phyloP scores from a whole-genome alignment of 208 protist genomes.

The Angomonas deanei region DNA sequence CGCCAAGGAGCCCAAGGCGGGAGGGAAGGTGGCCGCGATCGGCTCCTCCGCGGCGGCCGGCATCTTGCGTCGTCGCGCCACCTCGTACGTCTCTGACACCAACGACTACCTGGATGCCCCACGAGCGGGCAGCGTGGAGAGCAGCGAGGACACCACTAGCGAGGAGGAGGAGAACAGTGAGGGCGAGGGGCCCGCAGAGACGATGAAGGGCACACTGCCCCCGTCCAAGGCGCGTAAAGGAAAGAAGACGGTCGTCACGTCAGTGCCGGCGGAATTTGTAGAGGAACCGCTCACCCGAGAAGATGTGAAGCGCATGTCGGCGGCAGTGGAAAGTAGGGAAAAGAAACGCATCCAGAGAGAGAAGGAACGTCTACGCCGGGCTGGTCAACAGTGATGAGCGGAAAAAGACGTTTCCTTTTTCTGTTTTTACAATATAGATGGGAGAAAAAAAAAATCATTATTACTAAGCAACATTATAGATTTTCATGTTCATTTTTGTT shows the following conservation, averaged over 20 bases:
- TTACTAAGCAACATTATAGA: background rate
- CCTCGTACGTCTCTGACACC: background rate
- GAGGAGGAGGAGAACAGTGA: too few relatives aligned
- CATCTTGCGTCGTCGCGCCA: background rate
- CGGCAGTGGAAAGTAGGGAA: conserved; percentile 27
- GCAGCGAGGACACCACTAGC: background rate
- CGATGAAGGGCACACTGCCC: background rate
- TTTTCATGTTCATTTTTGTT: background rate
- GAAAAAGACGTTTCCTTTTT: background rate
- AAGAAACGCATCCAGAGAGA: conserved; percentile 15
- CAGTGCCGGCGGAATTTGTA: background rate
- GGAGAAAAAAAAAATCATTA: background rate
- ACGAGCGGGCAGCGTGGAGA: too few relatives aligned
- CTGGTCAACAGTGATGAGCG: background rate
- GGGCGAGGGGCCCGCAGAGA: background rate
- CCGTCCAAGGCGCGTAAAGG: background rate
- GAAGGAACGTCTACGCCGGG: conserved; percentile 3
- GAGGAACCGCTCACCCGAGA: conserved; percentile 50
- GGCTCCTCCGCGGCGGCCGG: background rate
- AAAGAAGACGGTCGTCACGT: background rate
- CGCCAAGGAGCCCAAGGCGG: conserved; percentile 1
- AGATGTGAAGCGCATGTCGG: conserved; percentile 61
- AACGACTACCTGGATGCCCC: background rate
- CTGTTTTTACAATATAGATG: background rate
- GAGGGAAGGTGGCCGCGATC: background rate